Evolutionary conservation across 2,329 filamentous ascomycete genomes (phyloP).

Genomic region (Phoma sp.): DNA sequence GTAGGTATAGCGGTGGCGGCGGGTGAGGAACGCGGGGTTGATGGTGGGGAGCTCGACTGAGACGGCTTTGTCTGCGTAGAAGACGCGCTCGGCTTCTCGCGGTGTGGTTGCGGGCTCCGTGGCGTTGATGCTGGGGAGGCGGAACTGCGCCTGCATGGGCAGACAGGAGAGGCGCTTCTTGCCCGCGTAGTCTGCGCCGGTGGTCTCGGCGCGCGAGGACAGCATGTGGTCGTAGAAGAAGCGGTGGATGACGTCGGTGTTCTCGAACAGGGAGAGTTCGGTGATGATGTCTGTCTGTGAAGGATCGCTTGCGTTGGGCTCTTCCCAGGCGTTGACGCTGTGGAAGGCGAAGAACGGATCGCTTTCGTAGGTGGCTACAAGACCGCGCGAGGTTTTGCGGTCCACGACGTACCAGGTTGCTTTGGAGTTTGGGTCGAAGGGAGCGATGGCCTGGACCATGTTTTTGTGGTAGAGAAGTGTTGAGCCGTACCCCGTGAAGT

Average conservation of each 20-base stretch:
- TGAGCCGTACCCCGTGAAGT: slow-evolving; percentile 63
- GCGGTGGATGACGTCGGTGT: slow-evolving; percentile 66
- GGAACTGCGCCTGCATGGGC: slow-evolving; percentile 39
- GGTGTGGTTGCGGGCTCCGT: slow-evolving; percentile 18
- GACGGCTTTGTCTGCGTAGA: slow-evolving; percentile 61
- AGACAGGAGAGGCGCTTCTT: slow-evolving; percentile 35
- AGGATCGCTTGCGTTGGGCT: slow-evolving; percentile 48
- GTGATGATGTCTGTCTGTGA: slow-evolving; percentile 63
- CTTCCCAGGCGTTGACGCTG: slow-evolving; percentile 77
- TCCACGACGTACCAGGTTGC: slow-evolving; percentile 79
- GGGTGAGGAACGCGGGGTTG: slow-evolving; percentile 62
- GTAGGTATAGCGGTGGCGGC: slow-evolving; percentile 67
- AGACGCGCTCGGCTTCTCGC: slow-evolving; percentile 46
- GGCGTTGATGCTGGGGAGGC: slow-evolving; percentile 46
- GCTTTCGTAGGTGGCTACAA: slow-evolving; percentile 72
- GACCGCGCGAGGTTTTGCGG: slow-evolving; percentile 63
- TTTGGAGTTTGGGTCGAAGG: slow-evolving; percentile 63
- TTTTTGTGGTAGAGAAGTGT: slow-evolving; percentile 70
- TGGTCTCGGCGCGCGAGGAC: slow-evolving; percentile 18
- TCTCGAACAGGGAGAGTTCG: slow-evolving; percentile 70
- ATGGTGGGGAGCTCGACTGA: slow-evolving; percentile 67
- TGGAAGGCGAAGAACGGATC: slow-evolving; percentile 80
- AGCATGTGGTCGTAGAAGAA: slow-evolving; percentile 65
- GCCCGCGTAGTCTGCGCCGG: slow-evolving; percentile 22
- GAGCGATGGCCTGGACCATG: slow-evolving; percentile 69